A percentile compares a stretch with the other conserved stretches of the same genome.
phyloP scores from a whole-genome alignment of 257 asterid genomes.

The Gentiana macrophylla region DNA sequence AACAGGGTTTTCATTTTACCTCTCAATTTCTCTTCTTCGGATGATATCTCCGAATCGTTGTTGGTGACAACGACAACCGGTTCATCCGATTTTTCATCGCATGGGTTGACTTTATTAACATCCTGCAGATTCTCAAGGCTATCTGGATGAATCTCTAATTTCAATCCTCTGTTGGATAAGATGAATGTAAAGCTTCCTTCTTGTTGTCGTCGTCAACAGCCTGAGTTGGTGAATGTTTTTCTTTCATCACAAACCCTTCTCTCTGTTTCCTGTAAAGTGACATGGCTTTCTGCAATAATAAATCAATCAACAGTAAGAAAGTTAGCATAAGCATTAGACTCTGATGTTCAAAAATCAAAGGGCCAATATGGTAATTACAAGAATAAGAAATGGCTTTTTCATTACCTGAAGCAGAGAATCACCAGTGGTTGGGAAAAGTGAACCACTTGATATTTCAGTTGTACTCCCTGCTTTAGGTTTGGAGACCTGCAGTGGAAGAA shows the following conservation, averaged over 20 bases:
- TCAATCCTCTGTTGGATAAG: slow-evolving; percentile 9
- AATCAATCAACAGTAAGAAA: slow-evolving; percentile 4
- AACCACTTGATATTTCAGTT: slow-evolving; percentile 19
- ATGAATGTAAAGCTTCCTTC: slow-evolving; percentile 24
- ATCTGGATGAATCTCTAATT: slow-evolving; percentile 17
- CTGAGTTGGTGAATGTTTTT: slow-evolving; percentile 1
- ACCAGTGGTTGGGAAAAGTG: slow-evolving; percentile 38
- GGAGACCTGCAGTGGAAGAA: slow-evolving; percentile 29
- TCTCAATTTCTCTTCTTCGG: slow-evolving; percentile 15
- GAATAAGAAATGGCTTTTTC: no score
- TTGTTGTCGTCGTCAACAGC: slow-evolving; percentile 12
- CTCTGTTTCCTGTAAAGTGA: slow-evolving; percentile 59
- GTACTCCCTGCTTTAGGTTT: slow-evolving; percentile 26
- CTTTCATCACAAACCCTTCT: slow-evolving; percentile 19
- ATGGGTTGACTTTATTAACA: slow-evolving; percentile 2
- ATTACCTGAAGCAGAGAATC: slow-evolving; percentile 75
- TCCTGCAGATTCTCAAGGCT: slow-evolving; percentile 21
- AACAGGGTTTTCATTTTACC: slow-evolving; percentile 17
- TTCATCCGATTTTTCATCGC: slow-evolving; percentile 16
- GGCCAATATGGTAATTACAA: no score
- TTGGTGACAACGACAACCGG: slow-evolving; percentile 10
- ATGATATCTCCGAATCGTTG: slow-evolving; percentile 15
- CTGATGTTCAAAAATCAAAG: no score
- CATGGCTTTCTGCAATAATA: slow-evolving; percentile 59
- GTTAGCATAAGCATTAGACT: slow-evolving; percentile 4